These are phyloP conservation scores for Botrytis medusae DNA, from an alignment of 2,329 filamentous ascomycete species.

Conservation along the genomic window DNA sequence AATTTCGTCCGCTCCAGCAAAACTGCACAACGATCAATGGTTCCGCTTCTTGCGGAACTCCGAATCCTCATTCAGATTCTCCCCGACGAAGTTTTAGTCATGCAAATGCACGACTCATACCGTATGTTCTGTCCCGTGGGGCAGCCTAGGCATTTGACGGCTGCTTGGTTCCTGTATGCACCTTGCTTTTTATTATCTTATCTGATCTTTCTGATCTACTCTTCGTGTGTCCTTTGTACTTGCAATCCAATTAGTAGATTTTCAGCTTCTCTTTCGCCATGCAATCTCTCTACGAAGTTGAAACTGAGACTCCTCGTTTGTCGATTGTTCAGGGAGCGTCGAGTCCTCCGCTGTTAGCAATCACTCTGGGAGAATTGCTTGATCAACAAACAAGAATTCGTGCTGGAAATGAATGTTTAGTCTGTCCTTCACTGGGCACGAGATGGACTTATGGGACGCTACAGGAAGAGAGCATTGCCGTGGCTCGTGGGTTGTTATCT, in stretches of 20 bases:
- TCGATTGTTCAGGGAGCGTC: constrained; percentile 17
- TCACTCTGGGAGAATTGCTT: constrained; percentile 19
- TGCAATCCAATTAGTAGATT: not conserved
- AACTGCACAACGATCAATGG: not conserved
- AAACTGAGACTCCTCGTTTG: constrained; percentile 6
- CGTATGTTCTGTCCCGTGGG: not conserved
- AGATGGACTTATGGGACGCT: constrained; percentile 13
- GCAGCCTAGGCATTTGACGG: not conserved
- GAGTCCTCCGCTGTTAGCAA: constrained; percentile 9
- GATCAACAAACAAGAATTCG: constrained; percentile 12
- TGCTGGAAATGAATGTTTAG: constrained; percentile 11
- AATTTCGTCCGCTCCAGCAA: not conserved
- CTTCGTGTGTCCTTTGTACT: not conserved
- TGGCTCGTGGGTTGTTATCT: constrained; percentile 62
- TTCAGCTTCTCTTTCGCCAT: not conserved
- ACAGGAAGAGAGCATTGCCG: constrained; percentile 10
- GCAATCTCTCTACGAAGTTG: constrained; percentile 17
- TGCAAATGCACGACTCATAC: not conserved
- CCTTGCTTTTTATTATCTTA: constrained; percentile 18
- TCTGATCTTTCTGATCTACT: constrained; percentile 20
- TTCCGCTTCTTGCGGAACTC: not conserved
- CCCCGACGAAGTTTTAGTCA: not conserved
- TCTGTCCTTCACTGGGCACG: constrained; percentile 12
- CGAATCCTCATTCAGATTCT: not conserved
- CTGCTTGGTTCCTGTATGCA: constrained; percentile 2